Base-by-base conservation (phyloP, 2,329 filamentous ascomycete species). In the Aspergillus sp. region DNA sequence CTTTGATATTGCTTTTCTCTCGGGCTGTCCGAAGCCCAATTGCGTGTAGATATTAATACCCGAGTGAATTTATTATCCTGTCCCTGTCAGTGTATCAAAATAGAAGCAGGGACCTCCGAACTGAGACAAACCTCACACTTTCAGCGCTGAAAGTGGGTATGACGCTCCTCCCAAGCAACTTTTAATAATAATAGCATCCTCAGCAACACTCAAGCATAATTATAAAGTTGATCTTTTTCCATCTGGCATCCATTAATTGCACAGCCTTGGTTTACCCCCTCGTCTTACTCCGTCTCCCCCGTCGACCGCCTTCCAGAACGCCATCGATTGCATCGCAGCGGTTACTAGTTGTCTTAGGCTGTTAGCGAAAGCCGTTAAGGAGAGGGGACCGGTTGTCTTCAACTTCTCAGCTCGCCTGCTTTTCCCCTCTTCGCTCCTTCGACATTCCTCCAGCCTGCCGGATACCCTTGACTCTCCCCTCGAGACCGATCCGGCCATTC, bases 251-350 rank as follows among this genome's bases (percentile, higher is more conserved):
- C 23, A 46, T n/a, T 55, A 44, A 41, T n/a, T 27, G 55, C 50
- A 69, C 65, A 67, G 63, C 66, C 35, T 37, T 37, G 15, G 14
- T 14, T 66, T 63, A 63, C 61, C 59, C 19, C 41, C 49, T 56
- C 61, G 40, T 52, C 27, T 44, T 44, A 52, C 39, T 44, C 19
- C 39, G n/a, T 17, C 40, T 3, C n/a, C 35, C 12, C 43, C 19
- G 33, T 63, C 66, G 65, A 70, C 68, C 69, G 65, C 67, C 67
- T 68, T 68, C 61, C 63, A 61, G 59, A 63, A 63, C 54, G 21
- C 55, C 23, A 33, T 50, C 48, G 24, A 52, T 44, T 48, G 45
- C 45, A 48, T 33, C 31, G 15, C 27, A 48, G 27, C 31, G 45
- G 7, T 35, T 48, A 48, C 31, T 35, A 48, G 45, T 46, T 17